phyloP scores from a whole-genome alignment of 495 filamentous ascomycete species.

The Penicillium cosmopolitanum region DNA sequence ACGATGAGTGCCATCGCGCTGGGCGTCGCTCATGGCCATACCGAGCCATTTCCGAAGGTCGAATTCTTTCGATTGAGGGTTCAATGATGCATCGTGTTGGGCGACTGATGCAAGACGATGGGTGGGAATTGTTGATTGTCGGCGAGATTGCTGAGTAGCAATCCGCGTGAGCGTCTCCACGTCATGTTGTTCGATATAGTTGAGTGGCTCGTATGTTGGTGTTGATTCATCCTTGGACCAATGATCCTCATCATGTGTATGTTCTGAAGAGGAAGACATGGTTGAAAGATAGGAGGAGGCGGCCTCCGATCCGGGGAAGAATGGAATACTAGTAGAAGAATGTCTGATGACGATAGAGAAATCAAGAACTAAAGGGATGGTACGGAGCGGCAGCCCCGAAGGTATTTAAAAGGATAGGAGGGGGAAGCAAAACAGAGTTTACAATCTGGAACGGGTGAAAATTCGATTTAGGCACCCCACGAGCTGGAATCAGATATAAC shows the following conservation, averaged over 20 bases:
- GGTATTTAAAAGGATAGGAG: background rate
- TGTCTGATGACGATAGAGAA: background rate
- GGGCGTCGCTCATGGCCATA: slow-evolving; percentile 27
- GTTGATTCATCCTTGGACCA: slow-evolving; percentile 4
- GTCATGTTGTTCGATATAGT: slow-evolving; percentile 22
- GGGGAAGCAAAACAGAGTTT: background rate
- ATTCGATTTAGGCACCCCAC: background rate
- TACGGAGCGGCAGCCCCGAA: background rate
- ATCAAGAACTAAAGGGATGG: background rate
- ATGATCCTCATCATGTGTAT: background rate
- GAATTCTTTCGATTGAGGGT: slow-evolving; percentile 34
- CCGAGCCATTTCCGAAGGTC: slow-evolving; percentile 35
- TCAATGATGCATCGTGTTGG: slow-evolving; percentile 28
- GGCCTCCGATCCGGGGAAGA: slow-evolving; percentile 3
- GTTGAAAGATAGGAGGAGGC: slow-evolving; percentile 5
- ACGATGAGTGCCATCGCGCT: slow-evolving; percentile 20
- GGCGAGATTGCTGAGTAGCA: slow-evolving; percentile 22
- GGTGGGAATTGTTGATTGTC: slow-evolving; percentile 17
- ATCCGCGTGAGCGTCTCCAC: slow-evolving; percentile 31
- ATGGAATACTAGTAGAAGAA: background rate
- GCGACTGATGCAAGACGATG: slow-evolving; percentile 18
- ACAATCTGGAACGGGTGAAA: slow-evolving; percentile 2
- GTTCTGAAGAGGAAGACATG: slow-evolving; percentile 14
- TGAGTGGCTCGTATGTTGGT: slow-evolving; percentile 17
- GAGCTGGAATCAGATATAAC: slow-evolving; percentile 8